Conservation (phyloP, 768 basidiomycete species). For the Leccinellum rugosiceps region DNA sequence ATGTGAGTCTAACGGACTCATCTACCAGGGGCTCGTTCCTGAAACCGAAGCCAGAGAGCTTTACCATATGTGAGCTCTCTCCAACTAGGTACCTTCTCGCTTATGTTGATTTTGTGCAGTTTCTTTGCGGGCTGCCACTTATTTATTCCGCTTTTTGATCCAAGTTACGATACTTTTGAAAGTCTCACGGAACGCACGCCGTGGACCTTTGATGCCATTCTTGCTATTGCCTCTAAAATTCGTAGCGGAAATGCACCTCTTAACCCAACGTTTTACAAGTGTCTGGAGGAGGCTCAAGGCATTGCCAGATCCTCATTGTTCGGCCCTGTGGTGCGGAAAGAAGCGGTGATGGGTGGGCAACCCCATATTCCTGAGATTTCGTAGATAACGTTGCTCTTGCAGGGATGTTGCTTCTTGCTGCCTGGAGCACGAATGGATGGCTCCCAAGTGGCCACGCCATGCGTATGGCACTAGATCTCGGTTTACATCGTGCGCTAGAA, state of each 20-base stretch:
- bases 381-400: slow-evolving; percentile 4
- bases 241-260: slow-evolving; percentile 86
- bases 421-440: slow-evolving; percentile 95
- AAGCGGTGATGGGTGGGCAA: slow-evolving; percentile 82
- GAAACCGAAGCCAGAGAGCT: slow-evolving; percentile 87
- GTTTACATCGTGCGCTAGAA: slow-evolving; percentile 88
- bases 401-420: slow-evolving; percentile 91
- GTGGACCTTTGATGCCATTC: slow-evolving; percentile 92
- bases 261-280: slow-evolving; percentile 82
- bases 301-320: slow-evolving; percentile 93
- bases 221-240: slow-evolving; percentile 91
- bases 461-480: slow-evolving; percentile 93
- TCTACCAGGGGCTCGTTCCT: slow-evolving; percentile 70
- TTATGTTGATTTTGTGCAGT: slow-evolving; percentile 38
- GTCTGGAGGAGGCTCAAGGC: slow-evolving; percentile 92
- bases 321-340: slow-evolving; percentile 90
- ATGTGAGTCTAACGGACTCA: not conserved
- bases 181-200: slow-evolving; percentile 88
- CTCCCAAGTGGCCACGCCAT: slow-evolving; percentile 93
- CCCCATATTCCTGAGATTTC: slow-evolving; percentile 6
- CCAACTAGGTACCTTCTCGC: slow-evolving; percentile 7
- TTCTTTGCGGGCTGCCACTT: slow-evolving; percentile 96
- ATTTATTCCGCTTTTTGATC: slow-evolving; percentile 95
- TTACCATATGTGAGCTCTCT: slow-evolving; percentile 73
- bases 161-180: slow-evolving; percentile 90